Conservation (phyloP, 306 rosid species). For the Castanea sativa region DNA sequence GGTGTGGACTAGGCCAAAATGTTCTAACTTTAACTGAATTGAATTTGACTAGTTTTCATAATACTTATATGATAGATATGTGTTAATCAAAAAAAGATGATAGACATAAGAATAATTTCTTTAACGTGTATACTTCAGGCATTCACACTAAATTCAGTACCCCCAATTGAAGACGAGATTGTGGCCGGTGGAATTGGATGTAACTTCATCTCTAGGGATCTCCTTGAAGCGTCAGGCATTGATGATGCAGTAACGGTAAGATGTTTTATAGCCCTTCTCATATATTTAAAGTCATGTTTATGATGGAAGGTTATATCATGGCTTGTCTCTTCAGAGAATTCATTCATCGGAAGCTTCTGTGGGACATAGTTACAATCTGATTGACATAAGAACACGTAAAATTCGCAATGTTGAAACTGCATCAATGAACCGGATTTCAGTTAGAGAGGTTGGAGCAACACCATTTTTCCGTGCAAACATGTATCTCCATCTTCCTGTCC, state of each 20-base stretch:
- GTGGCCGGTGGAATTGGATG: conserved; percentile 71
- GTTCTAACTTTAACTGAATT: neutral
- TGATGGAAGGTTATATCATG: conserved; percentile 10
- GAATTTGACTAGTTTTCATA: neutral
- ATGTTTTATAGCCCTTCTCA: conserved; percentile 6
- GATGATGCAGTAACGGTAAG: conserved; percentile 62
- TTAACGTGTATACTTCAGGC: conserved; percentile 36
- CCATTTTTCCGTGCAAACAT: conserved; percentile 79
- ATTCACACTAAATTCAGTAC: conserved; percentile 74
- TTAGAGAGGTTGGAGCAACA: conserved; percentile 49
- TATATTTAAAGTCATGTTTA: neutral
- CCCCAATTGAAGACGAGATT: conserved; percentile 61
- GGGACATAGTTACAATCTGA: conserved; percentile 68
- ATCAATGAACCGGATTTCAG: conserved; percentile 58
- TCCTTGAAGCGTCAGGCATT: conserved; percentile 76
- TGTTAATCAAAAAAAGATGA: neutral
- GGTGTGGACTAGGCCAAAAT: neutral
- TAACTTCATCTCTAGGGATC: conserved; percentile 73
- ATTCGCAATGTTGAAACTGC: conserved; percentile 77
- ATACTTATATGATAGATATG: neutral
- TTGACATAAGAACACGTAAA: conserved; percentile 52
- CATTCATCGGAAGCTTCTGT: conserved; percentile 51
- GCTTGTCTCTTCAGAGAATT: conserved; percentile 55
- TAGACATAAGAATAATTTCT: neutral
- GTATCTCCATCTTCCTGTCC: conserved; percentile 66